Evolutionary conservation across 2,329 filamentous ascomycete species (phyloP), one percentile per base, ranked within the genome.

Genomic region (Hymenoscyphus linearis): DNA sequence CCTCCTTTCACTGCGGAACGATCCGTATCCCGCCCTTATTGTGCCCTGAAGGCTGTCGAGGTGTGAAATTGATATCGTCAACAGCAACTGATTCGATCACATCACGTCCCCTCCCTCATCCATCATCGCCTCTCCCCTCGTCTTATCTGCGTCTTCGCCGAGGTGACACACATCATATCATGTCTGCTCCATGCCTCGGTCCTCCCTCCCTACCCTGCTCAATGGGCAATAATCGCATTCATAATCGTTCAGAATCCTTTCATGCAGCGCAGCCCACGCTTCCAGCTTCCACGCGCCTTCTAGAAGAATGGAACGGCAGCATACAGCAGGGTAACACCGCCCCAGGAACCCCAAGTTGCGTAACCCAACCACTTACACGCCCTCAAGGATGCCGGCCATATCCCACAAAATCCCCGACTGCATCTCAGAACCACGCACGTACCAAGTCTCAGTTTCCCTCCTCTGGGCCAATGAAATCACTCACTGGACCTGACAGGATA

Each of bases 261-360:
- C n/a, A n/a, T n/a, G n/a, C n/a, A n/a, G n/a, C n/a, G n/a, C n/a
- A n/a, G n/a, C n/a, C n/a, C n/a, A n/a, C n/a, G n/a, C n/a, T n/a
- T n/a, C n/a, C n/a, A n/a, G n/a, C n/a, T n/a, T 57, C 55, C 55
- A 50, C 34, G 22, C 22, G 18, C 34, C 37, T 50, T 57, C 55
- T 50, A 57, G 55, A 50, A 57, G 36, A 27, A 27, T 57, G 55
- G 13, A n/a, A 40, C 16, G 22, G 18, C 22, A 26, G n/a, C n/a
- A n/a, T n/a, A n/a, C n/a, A n/a, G n/a, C n/a, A n/a, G n/a, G n/a
- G n/a, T n/a, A n/a, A n/a, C n/a, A n/a, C n/a, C n/a, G n/a, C n/a
- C n/a, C n/a, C n/a, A n/a, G n/a, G n/a, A n/a, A n/a, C n/a, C n/a
- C n/a, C n/a, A n/a, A n/a, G n/a, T n/a, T n/a, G n/a, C n/a, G n/a